Evolutionary conservation across 352 stramenopile species (phyloP).

Genomic region (Phytophthora cactorum): DNA sequence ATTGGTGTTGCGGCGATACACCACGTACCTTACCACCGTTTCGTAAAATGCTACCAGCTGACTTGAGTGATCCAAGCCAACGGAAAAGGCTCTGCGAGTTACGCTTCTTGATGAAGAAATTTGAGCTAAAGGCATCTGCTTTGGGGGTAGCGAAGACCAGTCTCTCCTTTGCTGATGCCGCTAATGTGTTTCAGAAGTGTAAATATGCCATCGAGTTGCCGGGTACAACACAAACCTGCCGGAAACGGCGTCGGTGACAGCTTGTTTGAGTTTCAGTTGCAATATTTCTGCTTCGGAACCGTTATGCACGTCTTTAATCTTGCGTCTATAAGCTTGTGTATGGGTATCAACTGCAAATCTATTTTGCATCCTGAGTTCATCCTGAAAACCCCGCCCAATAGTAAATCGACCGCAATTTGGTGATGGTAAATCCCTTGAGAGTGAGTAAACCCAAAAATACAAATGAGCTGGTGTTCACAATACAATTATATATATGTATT

Average conservation of each 20-base stretch:
- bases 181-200: conserved; percentile 14
- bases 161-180: neutral
- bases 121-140: neutral
- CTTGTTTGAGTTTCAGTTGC: conserved; percentile 18
- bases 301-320: too few species aligned
- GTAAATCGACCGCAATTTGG: too few species aligned
- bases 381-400: too few species aligned
- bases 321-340: too few species aligned
- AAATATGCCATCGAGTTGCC: conserved; percentile 9
- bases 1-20: conserved; percentile 13
- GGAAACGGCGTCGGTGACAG: conserved; percentile 11
- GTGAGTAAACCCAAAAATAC: too few species aligned
- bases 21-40: neutral
- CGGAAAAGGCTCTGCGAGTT: conserved; percentile 20
- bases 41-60: conserved; percentile 1
- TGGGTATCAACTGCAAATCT: too few species aligned
- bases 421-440: too few species aligned
- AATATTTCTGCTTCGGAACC: neutral
- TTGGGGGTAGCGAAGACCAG: conserved; percentile 1
- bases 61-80: conserved; percentile 18
- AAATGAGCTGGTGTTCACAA: too few species aligned
- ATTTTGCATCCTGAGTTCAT: too few species aligned
- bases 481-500: too few species aligned
- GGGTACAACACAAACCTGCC: conserved; percentile 1
- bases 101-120: conserved; percentile 19